Evolutionary conservation across 1,284 basidiomycete species (phyloP), one percentile per base, ranked within the genome.

Genomic region (Leccinum olivaceoglutinosum): DNA sequence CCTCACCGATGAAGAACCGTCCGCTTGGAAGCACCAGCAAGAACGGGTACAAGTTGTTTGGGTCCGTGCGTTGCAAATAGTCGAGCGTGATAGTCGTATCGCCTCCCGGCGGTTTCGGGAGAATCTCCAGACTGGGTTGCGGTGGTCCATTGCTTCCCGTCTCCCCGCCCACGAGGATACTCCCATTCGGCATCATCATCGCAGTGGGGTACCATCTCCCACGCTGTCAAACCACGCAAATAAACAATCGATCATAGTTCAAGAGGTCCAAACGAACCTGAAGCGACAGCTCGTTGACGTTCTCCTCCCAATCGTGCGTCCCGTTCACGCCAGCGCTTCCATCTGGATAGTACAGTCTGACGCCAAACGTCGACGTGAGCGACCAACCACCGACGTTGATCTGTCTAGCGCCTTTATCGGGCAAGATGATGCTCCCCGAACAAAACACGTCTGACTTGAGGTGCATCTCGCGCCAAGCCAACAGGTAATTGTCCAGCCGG

Each of bases 11-110:
- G 71, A 90, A 90, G 71, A 91, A 74, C 32, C 80, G 79, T 2
- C 84, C 82, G 57, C 84, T 86, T 0, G 89, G 88, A 21, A 91
- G 79, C 10, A 89, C 80, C 62, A 86, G 75, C n/a, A 90, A 76
- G 78, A 89, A 91, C 0, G 89, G 90, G 69, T 91, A 92, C 58
- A 91, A 71, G 68, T 90, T 90, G 71, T 88, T 85, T 1, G 89
- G 89, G 68, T 90, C 85, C 2, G 89, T 90, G 38, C 87, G 80
- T 46, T 79, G 63, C 54, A 84, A 69, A 66, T 77, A 83, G 65
- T 83, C 80, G 60, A 83, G 76, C 56, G 76, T 77, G 54, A 79
- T 66, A 5, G 61, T 67, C 0, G 82, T 83, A 21, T 72, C 70
- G 14, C 79, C 80, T 1, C 82, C 82, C 0, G 70, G 66, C 4